These are phyloP conservation scores for Calycina herbarum DNA, from an alignment of 2,329 filamentous ascomycete species.

Conservation along the genomic window DNA sequence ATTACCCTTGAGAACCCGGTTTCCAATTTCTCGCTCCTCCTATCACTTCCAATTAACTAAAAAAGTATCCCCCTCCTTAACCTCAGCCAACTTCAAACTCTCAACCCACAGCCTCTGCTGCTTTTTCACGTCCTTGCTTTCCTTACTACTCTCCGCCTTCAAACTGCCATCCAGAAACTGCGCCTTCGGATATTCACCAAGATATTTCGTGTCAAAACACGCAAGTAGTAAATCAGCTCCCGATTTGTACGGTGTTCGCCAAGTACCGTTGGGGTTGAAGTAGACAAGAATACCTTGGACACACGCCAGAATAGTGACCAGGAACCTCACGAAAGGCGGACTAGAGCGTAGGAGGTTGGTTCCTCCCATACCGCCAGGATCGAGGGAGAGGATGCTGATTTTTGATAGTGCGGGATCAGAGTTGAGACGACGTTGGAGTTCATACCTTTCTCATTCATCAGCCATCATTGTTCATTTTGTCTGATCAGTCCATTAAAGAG, in stretches of 20 bases:
- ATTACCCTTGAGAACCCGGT: too few species aligned
- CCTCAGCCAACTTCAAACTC: conserved; percentile 28
- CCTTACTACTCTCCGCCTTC: conserved; percentile 32
- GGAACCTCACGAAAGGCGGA: conserved; percentile 27
- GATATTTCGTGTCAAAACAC: conserved; percentile 33
- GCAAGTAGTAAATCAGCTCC: conserved; percentile 39
- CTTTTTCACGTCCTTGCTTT: conserved; percentile 37
- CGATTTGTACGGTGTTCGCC: conserved; percentile 39
- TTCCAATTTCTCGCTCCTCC: too few species aligned
- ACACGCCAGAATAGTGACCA: conserved; percentile 27
- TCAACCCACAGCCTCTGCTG: conserved; percentile 38
- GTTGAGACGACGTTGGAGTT: conserved; percentile 16
- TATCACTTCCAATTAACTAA: conserved; percentile 9
- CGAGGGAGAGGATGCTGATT: conserved; percentile 40
- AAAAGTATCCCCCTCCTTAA: conserved; percentile 25
- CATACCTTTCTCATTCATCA: conserved; percentile 11
- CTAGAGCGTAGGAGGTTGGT: conserved; percentile 29
- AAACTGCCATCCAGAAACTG: conserved; percentile 40
- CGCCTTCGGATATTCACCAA: conserved; percentile 23
- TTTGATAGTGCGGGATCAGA: conserved; percentile 29
- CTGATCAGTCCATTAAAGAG: background rate
- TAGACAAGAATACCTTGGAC: conserved; percentile 31
- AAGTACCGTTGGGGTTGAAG: conserved; percentile 36
- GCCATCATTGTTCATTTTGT: background rate
- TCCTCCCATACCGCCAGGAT: conserved; percentile 42